These are phyloP conservation scores for Phytophthora idaei DNA, from an alignment of 352 stramenopile genomes.

Conservation along the genomic window DNA sequence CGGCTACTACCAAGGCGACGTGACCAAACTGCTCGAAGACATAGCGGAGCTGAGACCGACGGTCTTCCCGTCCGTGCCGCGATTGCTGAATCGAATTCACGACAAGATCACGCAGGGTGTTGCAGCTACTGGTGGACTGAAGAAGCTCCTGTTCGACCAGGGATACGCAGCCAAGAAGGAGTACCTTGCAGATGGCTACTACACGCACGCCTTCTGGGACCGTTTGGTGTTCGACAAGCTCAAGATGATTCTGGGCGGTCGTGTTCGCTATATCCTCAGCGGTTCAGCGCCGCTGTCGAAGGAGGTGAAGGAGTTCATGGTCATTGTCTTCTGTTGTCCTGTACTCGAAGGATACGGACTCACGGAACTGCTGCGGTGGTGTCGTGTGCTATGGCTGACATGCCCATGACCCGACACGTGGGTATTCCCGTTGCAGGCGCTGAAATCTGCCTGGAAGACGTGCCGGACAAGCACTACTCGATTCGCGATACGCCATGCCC, in stretches of 20 bases:
- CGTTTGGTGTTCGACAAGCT: constrained; percentile 95
- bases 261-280: constrained; percentile 90
- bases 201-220: constrained; percentile 88
- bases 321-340: constrained; percentile 86
- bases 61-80: constrained; percentile 92
- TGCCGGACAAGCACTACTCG: constrained; percentile 95
- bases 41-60: constrained; percentile 90
- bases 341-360: constrained; percentile 95
- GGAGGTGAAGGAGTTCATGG: constrained; percentile 94
- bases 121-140: constrained; percentile 80
- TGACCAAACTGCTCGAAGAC: constrained; percentile 91
- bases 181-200: constrained; percentile 45
- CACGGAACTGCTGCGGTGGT: constrained; percentile 88
- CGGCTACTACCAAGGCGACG: constrained; percentile 92
- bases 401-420: constrained; percentile 81
- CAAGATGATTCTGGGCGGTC: constrained; percentile 88
- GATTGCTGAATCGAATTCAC: constrained; percentile 95
- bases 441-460: constrained; percentile 92
- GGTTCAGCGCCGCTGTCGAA: constrained; percentile 91
- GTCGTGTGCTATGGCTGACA: constrained; percentile 62
- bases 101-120: constrained; percentile 90
- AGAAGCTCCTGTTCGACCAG: constrained; percentile 90
- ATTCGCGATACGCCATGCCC: constrained; percentile 52
- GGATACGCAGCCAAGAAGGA: constrained; percentile 82
- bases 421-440: constrained; percentile 81